A percentile compares a stretch with the other conserved stretches of the same genome.
These are phyloP conservation scores for Gynandropsis gynandra DNA, from an alignment of 345 rosid species.

Conservation along the genomic window DNA sequence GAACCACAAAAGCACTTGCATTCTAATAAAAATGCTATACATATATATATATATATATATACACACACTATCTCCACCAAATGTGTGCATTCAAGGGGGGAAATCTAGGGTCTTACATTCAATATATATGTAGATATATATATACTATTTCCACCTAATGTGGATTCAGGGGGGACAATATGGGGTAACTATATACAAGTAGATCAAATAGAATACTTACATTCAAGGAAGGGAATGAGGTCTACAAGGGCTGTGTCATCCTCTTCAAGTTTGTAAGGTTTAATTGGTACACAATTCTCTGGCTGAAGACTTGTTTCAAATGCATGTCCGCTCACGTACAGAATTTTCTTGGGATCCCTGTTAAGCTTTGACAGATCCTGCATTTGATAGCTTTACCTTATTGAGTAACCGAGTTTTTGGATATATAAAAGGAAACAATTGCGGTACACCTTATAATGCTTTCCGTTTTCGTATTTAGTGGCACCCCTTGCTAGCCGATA, in stretches of 20 bases:
- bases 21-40: no score
- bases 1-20: no score
- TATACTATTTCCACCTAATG: no score
- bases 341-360: conserved; percentile 68
- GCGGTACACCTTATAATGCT: conserved; percentile 69
- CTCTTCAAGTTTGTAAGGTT: conserved; percentile 68
- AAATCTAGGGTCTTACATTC: no score
- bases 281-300: conserved; percentile 72
- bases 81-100: no score
- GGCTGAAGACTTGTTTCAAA: conserved; percentile 81
- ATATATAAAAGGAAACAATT: conserved; percentile 6
- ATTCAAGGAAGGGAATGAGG: conserved; percentile 96
- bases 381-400: conserved; percentile 16
- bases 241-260: conserved; percentile 88
- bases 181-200: no score
- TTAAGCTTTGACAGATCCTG: conserved; percentile 99
- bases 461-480: conserved; percentile 82
- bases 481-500: conserved; percentile 71
- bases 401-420: conserved; percentile 11
- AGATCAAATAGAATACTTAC: conserved; percentile 36
- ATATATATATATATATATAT: no score
- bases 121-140: no score
- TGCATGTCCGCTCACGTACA: conserved; percentile 81
- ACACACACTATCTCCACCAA: no score
- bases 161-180: no score